These are phyloP conservation scores for Globomyces pollinis-pini DNA, from an alignment of 192 early-diverging fungal genomes.

Conservation along the genomic window DNA sequence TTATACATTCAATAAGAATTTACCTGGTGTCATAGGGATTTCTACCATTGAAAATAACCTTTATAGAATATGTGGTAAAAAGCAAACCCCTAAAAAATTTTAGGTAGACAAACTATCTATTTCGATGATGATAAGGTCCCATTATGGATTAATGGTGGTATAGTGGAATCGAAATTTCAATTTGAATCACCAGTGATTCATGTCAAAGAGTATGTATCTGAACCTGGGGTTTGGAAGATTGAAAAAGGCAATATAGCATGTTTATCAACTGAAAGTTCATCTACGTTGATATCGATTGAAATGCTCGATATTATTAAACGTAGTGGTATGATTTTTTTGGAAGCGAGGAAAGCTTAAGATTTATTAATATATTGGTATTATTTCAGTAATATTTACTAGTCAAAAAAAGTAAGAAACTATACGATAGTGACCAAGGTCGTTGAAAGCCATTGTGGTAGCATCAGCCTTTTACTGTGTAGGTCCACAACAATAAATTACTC, in stretches of 20 bases:
- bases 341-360: neutral
- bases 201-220: neutral
- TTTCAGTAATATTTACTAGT: no score
- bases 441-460: no score
- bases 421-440: no score
- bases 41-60: no score
- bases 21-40: neutral
- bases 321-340: neutral
- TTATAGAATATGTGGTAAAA: no score
- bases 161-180: neutral
- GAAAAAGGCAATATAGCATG: neutral
- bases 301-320: neutral
- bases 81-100: no score
- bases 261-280: neutral
- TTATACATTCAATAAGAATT: conserved; percentile 2
- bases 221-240: conserved; percentile 4
- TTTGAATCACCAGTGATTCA: neutral
- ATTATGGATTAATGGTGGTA: conserved; percentile 5
- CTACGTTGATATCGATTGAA: neutral
- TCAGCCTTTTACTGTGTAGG: no score
- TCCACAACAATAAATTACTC: no score
- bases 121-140: conserved; percentile 40
- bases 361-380: neutral
- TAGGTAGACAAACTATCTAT: conserved; percentile 62
- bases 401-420: no score